phyloP scores from a whole-genome alignment of 2,329 filamentous ascomycete genomes.

The Venturia oleaginea region DNA sequence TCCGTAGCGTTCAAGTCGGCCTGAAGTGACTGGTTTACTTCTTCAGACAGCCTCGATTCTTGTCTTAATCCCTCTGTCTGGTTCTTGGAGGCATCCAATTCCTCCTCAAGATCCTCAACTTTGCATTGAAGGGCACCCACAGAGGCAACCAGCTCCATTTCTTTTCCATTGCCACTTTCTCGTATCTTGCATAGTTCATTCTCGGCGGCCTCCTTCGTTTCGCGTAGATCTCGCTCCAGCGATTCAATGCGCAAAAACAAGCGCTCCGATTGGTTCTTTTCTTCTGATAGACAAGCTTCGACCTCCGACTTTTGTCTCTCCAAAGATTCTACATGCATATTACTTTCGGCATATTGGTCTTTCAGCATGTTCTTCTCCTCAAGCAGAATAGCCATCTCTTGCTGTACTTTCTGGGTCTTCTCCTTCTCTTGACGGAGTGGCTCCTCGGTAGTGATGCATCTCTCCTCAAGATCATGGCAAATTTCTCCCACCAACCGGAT shows the following conservation, averaged over 20 bases:
- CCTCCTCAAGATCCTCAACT: neutral
- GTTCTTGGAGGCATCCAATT: neutral
- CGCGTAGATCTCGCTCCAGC: neutral
- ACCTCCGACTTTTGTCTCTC: constrained; percentile 1
- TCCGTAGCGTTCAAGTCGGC: neutral
- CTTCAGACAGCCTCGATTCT: neutral
- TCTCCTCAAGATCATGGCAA: constrained; percentile 47
- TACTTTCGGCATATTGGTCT: neutral
- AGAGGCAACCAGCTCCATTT: neutral
- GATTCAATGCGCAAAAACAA: neutral
- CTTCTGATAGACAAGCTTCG: neutral
- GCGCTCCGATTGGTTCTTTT: neutral
- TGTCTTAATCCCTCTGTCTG: neutral
- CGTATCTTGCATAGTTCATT: neutral
- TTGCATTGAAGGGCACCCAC: neutral
- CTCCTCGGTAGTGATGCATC: constrained; percentile 46
- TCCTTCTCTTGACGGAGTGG: constrained; percentile 40
- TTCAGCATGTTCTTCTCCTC: neutral
- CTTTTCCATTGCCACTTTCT: neutral
- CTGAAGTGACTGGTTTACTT: neutral
- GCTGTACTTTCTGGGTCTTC: constrained; percentile 23
- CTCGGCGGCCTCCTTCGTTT: neutral
- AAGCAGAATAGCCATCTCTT: neutral
- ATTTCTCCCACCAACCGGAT: constrained; percentile 42
- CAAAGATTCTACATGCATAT: constrained; percentile 7